Evolutionary conservation across 768 basidiomycete species (phyloP), one percentile per base, ranked within the genome.

Genomic region (Naematelia encephala): DNA sequence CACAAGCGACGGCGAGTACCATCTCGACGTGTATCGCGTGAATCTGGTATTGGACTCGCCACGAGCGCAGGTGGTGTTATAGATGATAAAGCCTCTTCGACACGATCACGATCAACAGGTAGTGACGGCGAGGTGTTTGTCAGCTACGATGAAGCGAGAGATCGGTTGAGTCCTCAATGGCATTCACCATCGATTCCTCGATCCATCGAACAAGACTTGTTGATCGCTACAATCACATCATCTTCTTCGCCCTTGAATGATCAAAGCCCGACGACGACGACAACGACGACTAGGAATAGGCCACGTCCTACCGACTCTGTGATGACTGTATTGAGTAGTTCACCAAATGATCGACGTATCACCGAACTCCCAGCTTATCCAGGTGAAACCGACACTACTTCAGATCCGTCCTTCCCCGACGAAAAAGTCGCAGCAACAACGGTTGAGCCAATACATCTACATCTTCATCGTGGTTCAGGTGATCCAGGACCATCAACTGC

Each of bases 401-500:
- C n/a, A n/a, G n/a, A n/a, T n/a, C n/a, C n/a, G n/a, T n/a, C n/a
- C n/a, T n/a, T n/a, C n/a, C n/a, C n/a, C n/a, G n/a, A n/a, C n/a
- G n/a, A n/a, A n/a, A n/a, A n/a, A n/a, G n/a, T n/a, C n/a, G n/a
- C n/a, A n/a, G n/a, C n/a, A n/a, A n/a, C n/a, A n/a, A n/a, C n/a
- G n/a, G n/a, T n/a, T n/a, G n/a, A n/a, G n/a, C n/a, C n/a, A n/a
- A n/a, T n/a, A n/a, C n/a, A n/a, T n/a, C n/a, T n/a, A n/a, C n/a
- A n/a, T n/a, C n/a, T n/a, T n/a, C n/a, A n/a, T n/a, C n/a, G n/a
- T n/a, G n/a, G n/a, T n/a, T n/a, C n/a, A n/a, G n/a, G n/a, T n/a
- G 48, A 13, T 50, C 27, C 28, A 1, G 56, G 42, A 34, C 56
- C 5, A 42, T 48, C 29, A 47, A 49, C 45, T 34, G 28, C 13